phyloP scores from a whole-genome alignment of 1,284 basidiomycete species.

The Takashimella koratensis region DNA sequence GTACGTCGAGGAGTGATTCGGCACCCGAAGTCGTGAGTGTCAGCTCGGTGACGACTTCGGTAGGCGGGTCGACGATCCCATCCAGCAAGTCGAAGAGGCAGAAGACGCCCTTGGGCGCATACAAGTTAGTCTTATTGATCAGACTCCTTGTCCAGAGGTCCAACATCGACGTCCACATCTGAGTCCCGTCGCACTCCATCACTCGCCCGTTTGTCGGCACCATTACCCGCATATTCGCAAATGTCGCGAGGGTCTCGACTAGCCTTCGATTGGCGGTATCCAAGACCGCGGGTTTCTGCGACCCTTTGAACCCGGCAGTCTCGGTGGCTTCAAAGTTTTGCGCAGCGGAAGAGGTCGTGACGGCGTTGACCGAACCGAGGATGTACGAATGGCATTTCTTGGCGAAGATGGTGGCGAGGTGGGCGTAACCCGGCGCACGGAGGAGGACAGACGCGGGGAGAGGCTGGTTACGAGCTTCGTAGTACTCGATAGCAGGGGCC shows the following conservation, averaged over 20 bases:
- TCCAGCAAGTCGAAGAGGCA: slow-evolving; percentile 51
- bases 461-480: slow-evolving; percentile 33
- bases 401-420: slow-evolving; percentile 49
- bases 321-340: slow-evolving; percentile 52
- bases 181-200: slow-evolving; percentile 43
- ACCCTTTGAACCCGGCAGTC: slow-evolving; percentile 51
- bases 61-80: slow-evolving; percentile 43
- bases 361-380: slow-evolving; percentile 50
- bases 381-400: slow-evolving; percentile 51
- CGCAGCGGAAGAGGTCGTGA: slow-evolving; percentile 47
- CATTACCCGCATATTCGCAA: slow-evolving; percentile 40
- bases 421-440: slow-evolving; percentile 52
- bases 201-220: slow-evolving; percentile 30
- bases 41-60: slow-evolving; percentile 25
- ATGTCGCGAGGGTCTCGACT: slow-evolving; percentile 51
- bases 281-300: slow-evolving; percentile 52
- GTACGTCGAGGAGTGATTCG: slow-evolving; percentile 47
- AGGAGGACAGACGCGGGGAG: slow-evolving; percentile 45
- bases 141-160: slow-evolving; percentile 51
- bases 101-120: slow-evolving; percentile 53
- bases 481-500: slow-evolving; percentile 41
- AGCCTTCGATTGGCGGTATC: slow-evolving; percentile 54
- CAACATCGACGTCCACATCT: slow-evolving; percentile 51
- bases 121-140: slow-evolving; percentile 52
- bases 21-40: not conserved